Evolutionary conservation across 2,329 filamentous ascomycete genomes (phyloP).

Genomic region (Fusarium penzigii): DNA sequence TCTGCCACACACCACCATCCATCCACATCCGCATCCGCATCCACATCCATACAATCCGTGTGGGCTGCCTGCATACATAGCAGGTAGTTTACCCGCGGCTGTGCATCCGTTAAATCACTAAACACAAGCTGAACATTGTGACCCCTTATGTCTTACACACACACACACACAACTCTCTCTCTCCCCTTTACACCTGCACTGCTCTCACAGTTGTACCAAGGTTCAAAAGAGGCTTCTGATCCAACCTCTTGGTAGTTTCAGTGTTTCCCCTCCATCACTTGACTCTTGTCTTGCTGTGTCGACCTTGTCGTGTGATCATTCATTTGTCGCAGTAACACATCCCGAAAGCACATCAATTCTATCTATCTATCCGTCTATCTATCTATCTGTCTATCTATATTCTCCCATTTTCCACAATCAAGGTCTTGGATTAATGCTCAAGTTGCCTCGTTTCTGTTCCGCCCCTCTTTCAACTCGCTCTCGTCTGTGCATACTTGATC

Average conservation of each 20-base stretch:
- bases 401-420: constrained; percentile 14
- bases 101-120: constrained; percentile 17
- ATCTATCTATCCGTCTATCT: too few species aligned
- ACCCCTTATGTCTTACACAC: constrained; percentile 31
- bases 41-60: background rate
- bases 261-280: constrained; percentile 22
- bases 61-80: constrained; percentile 17
- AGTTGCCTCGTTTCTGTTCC: constrained; percentile 14
- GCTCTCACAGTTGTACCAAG: constrained; percentile 7
- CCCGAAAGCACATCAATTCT: background rate
- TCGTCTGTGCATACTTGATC: constrained; percentile 12
- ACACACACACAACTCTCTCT: too few species aligned
- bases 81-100: constrained; percentile 27
- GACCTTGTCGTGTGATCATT: background rate
- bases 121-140: constrained; percentile 21
- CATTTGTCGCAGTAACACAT: background rate
- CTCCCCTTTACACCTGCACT: constrained; percentile 1
- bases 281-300: constrained; percentile 1
- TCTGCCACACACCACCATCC: constrained; percentile 9
- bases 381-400: constrained; percentile 5
- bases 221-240: constrained; percentile 20
- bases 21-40: background rate
- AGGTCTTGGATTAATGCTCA: constrained; percentile 23
- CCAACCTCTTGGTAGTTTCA: constrained; percentile 15
- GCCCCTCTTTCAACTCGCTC: constrained; percentile 19